Evolutionary conservation across 208 protist species (phyloP), one percentile per base, ranked within the genome.

Genomic region (Wallacemonas rigidus): DNA sequence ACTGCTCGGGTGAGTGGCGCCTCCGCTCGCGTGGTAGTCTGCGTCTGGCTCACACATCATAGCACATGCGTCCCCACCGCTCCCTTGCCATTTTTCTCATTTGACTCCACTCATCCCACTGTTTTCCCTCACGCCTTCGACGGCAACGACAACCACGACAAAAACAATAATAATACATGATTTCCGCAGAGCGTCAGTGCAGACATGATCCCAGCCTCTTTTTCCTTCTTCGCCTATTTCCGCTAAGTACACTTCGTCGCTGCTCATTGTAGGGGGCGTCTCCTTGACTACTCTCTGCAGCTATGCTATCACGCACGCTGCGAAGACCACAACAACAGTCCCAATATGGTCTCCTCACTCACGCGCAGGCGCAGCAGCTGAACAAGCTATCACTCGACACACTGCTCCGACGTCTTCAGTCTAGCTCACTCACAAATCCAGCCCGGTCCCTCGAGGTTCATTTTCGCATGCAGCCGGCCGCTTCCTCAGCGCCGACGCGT

Each of bases 361-460:
- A 11, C 26, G 14, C 45, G 17, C 50, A 69, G 40, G 43, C 64
- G 8, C 68, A 80, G 68, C 67, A 74, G 61, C 64, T 87, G 51
- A 62, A 71, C 55, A 39, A 56, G 35, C 75, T 94, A 39, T 72
- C 89, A 14, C 77, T 94, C 45, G 86, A 92, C 54, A 80, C 86
- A 9, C 57, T 94, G n/a, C 79, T 94, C 8, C 86, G 89, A 2
- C 86, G 89, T 26, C 80, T 94, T 76, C 89, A 94, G 71, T 94
- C 89, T 2, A 89, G 82, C 72, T 91, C 89, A 0, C 72, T 84
- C 41, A 77, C 74, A 26, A 91, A 94, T 50, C 79, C 77, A 0
- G 71, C 87, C 5, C 86, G 89, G 41, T 86, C 81, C 6, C 82
- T 94, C 5, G 85, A 87, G 60, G 82, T 85, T 0, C 89, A 94